A percentile compares a stretch with the other conserved stretches of the same genome.
These are phyloP conservation scores for Lichtheimia corymbifera DNA, from an alignment of 371 early-diverging fungal genomes.

Conservation along the genomic window DNA sequence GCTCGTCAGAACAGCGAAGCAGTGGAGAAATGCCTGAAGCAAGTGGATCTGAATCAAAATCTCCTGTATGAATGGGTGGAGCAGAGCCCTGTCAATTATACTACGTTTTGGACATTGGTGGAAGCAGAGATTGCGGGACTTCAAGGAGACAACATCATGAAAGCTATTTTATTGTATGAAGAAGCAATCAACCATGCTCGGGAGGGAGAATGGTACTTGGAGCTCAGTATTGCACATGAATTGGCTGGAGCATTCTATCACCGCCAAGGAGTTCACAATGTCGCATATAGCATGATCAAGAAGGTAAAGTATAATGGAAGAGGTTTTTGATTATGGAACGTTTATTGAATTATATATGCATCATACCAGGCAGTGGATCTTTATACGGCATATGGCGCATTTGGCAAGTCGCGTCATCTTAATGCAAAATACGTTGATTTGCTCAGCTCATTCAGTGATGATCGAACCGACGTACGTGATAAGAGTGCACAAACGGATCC, in stretches of 20 bases:
- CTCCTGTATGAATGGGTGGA: conserved; percentile 29
- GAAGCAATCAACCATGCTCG: conserved; percentile 38
- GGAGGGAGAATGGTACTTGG: conserved; percentile 33
- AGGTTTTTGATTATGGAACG: not conserved
- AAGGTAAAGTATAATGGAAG: conserved; percentile 18
- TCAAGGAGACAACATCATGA: conserved; percentile 12
- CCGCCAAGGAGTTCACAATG: conserved; percentile 33
- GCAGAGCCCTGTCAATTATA: conserved; percentile 25
- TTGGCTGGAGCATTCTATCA: conserved; percentile 40
- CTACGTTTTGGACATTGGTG: conserved; percentile 34
- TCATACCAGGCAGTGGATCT: conserved; percentile 24
- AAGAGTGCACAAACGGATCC: conserved; percentile 45
- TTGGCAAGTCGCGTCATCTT: conserved; percentile 43
- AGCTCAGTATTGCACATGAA: conserved; percentile 37
- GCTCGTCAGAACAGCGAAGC: conserved; percentile 7
- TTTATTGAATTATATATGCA: not conserved
- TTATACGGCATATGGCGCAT: conserved; percentile 32
- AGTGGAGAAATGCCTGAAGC: conserved; percentile 15
- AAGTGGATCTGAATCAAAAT: conserved; percentile 28
- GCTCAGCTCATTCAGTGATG: conserved; percentile 29
- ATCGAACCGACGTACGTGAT: conserved; percentile 28
- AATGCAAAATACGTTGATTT: conserved; percentile 23
- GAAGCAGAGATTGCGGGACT: conserved; percentile 6
- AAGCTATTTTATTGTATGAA: conserved; percentile 31
- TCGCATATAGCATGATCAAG: conserved; percentile 34